Base-by-base conservation (phyloP, 106 monocot species). In the Alisma plantagoaquatica region DNA sequence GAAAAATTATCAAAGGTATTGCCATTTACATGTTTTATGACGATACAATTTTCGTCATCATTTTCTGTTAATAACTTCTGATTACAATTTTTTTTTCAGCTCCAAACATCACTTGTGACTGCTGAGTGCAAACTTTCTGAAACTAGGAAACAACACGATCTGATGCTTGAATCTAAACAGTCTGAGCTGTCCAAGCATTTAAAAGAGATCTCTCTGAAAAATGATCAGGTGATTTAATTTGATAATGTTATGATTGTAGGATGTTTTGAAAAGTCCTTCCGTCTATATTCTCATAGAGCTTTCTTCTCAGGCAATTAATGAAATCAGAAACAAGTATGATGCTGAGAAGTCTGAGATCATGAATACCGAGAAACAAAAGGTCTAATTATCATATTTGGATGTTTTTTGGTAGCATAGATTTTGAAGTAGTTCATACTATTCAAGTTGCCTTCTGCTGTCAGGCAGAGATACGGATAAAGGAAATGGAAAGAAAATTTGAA, bases 121-220 rank as follows among this genome's bases (percentile, higher is more conserved):
- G 65, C 85, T 49, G 89, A 89, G 61, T 43, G 49, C 58, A 74
- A 78, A 62, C 73, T 98, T 22, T 47, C 51, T 33, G 96, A 90
- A 64, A 76, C 73, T 23, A 84, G 56, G 57, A 90, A 67, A 51
- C 84, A 90, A 43, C 90, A 79, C 69, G 81, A 98, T 63, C 16
- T 63, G 56, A 82, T 98, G 78, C 71, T 98, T 59, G 96, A 98
- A 70, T 63, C 70, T 14, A 90, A 98, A 76, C 73, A 90, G 48
- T 46, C 82, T 60, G 90, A 98, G 66, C 71, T 90, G 30, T 73
- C 85, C 3, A 98, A 79, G 46, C 96, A 98, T 79, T 65, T 90
- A 48, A 98, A 85, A 60, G 90, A 98, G 48, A 73, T 98, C 58
- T 98, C 84, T 27, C 85, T 70, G 60, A 84, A 73, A 63, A 98